A percentile compares a stretch with the other conserved stretches of the same genome.
Conservation (phyloP, 1,284 basidiomycete species). For the Melampsora abietis-canadensis region DNA sequence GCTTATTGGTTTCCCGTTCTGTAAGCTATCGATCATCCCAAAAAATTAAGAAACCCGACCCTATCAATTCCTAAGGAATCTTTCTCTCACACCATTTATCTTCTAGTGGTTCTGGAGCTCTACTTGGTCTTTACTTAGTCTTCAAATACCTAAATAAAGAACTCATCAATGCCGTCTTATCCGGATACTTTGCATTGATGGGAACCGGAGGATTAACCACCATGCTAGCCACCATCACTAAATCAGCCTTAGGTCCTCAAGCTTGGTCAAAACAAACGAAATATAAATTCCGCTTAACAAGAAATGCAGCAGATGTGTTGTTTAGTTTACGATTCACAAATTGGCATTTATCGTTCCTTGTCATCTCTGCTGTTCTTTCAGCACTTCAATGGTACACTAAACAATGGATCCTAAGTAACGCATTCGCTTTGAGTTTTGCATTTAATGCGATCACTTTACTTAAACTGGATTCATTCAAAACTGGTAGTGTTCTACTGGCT, state of each 20-base stretch:
- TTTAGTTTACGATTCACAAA: slow-evolving; percentile 59
- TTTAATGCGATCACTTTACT: slow-evolving; percentile 77
- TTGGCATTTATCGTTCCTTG: slow-evolving; percentile 64
- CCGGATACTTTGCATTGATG: slow-evolving; percentile 47
- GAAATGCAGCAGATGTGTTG: slow-evolving; percentile 56
- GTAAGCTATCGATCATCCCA: slow-evolving; percentile 7
- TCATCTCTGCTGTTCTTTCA: slow-evolving; percentile 62
- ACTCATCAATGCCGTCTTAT: slow-evolving; percentile 74
- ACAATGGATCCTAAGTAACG: slow-evolving; percentile 72
- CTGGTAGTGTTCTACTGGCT: slow-evolving; percentile 74
- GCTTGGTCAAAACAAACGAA: slow-evolving; percentile 58
- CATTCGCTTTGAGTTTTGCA: slow-evolving; percentile 78
- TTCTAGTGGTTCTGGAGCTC: slow-evolving; percentile 50
- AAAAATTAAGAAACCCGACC: no score
- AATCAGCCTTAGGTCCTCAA: slow-evolving; percentile 37
- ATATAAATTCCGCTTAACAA: slow-evolving; percentile 54
- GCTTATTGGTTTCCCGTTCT: slow-evolving; percentile 68
- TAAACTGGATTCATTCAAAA: slow-evolving; percentile 84
- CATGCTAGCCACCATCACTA: slow-evolving; percentile 29
- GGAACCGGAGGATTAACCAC: slow-evolving; percentile 46
- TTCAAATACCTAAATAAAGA: slow-evolving; percentile 74
- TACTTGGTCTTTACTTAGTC: slow-evolving; percentile 67
- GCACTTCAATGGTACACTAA: slow-evolving; percentile 55
- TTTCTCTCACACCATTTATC: slow-evolving; percentile 50
- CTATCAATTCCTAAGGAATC: no score